phyloP scores from a whole-genome alignment of 2,329 filamentous ascomycete genomes.

The Cytospora paraplurivora region DNA sequence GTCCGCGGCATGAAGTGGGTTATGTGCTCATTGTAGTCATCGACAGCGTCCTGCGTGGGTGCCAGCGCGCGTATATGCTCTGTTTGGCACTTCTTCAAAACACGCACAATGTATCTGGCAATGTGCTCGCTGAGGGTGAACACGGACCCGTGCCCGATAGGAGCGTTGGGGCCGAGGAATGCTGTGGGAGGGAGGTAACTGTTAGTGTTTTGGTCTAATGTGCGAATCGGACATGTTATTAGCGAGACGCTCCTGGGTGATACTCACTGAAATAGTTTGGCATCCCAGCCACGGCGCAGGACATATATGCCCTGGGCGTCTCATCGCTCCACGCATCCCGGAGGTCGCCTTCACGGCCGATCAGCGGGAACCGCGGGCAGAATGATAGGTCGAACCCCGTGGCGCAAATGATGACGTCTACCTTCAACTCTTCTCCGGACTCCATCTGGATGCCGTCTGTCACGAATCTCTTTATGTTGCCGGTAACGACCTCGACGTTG shows the following conservation, averaged over 20 bases:
- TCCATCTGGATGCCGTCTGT: slow-evolving; percentile 51
- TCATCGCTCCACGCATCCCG: slow-evolving; percentile 50
- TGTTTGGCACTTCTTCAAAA: slow-evolving; percentile 52
- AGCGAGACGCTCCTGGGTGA: background rate
- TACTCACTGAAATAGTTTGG: slow-evolving; percentile 58
- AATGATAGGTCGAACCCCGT: slow-evolving; percentile 60
- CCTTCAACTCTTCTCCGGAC: slow-evolving; percentile 50
- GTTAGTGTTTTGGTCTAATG: slow-evolving; percentile 13
- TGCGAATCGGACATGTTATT: background rate
- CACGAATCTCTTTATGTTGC: slow-evolving; percentile 49
- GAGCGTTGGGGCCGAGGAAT: slow-evolving; percentile 55
- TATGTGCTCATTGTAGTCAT: slow-evolving; percentile 54
- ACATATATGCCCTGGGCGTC: slow-evolving; percentile 55
- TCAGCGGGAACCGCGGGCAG: slow-evolving; percentile 52
- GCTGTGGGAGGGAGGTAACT: slow-evolving; percentile 36
- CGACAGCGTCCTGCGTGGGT: slow-evolving; percentile 49
- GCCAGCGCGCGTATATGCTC: slow-evolving; percentile 51
- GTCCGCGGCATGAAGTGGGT: slow-evolving; percentile 55
- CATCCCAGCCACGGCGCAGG: slow-evolving; percentile 52
- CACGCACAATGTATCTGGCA: slow-evolving; percentile 52
- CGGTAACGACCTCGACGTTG: slow-evolving; percentile 52
- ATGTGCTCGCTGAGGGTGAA: slow-evolving; percentile 56
- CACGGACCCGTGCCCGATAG: slow-evolving; percentile 53
- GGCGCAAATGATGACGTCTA: slow-evolving; percentile 60
- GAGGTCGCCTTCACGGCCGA: slow-evolving; percentile 53